Base-by-base conservation (phyloP, 495 filamentous ascomycete species). In the Penicillium malachiteum region DNA sequence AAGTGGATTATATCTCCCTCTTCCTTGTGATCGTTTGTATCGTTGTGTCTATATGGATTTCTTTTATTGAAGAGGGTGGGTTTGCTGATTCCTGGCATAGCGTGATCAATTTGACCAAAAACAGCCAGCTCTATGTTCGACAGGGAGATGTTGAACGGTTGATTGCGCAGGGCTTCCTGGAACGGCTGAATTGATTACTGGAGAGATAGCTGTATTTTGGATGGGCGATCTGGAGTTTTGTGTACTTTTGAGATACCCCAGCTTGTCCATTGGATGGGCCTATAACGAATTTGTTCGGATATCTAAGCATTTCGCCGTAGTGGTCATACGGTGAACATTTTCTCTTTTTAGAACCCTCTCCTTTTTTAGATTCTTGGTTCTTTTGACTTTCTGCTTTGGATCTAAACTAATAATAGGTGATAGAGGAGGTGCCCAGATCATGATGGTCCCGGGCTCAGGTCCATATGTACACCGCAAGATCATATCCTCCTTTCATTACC, bases 51-150 rank as follows among this genome's bases (percentile, higher is more conserved):
- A 32, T 52, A 21, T 52, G 30, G 16, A 46, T 45, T 34, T 17
- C 5, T 57, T 58, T 10, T 50, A 30, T 26, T 2, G 21, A 26
- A 26, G 21, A 26, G 21, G 14, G n/a, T 33, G 46, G 13, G 37
- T 7, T 47, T 42, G 48, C 50, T 59, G 41, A 46, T 37, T 9
- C 2, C 2, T 50, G 51, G 44, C 7, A 33, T 60, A 97, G 93
- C 18, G 89, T 92, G 14, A 97, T 99, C 63, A 97, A 89, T 55
- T 80, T 99, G 71, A 97, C 90, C 33, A 97, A 96, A 71, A 97
- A 97, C 65, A 96, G 92, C 65, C 95, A 99, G 65, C 94, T 97
- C 63, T 97, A 92, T 67, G 95, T 99, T 39, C 85, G 92, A 56
- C 92, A 97, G 67, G 92, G 92, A 5, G 95, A 99, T 77, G 95